A percentile compares a stretch with the other conserved stretches of the same genome.
Evolutionary conservation across 2,329 filamentous ascomycete genomes (phyloP).

Genomic region (Pseudocercospora pini-densiflorae): DNA sequence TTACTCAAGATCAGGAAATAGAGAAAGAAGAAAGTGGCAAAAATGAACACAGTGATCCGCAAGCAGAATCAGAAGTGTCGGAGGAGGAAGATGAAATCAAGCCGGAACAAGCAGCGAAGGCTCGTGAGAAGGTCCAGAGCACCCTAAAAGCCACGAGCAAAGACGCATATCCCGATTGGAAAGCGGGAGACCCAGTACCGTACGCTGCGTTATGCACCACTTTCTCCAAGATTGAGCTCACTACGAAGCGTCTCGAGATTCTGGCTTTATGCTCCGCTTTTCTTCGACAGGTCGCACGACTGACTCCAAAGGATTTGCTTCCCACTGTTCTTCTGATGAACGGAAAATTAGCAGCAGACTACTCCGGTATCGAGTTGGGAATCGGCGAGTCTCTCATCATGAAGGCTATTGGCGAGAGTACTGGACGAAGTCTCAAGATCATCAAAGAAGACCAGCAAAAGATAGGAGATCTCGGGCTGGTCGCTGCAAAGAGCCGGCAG

Average conservation of each 20-base stretch:
- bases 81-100: slow-evolving; percentile 65
- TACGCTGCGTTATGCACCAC: slow-evolving; percentile 94
- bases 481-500: slow-evolving; percentile 92
- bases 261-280: slow-evolving; percentile 88
- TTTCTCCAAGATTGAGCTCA: slow-evolving; percentile 93
- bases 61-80: slow-evolving; percentile 54
- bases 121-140: slow-evolving; percentile 78
- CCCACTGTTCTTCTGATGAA: slow-evolving; percentile 94
- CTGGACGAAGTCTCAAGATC: slow-evolving; percentile 81
- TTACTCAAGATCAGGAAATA: not conserved
- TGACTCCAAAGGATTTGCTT: slow-evolving; percentile 86
- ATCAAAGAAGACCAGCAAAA: slow-evolving; percentile 97
- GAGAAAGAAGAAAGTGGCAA: slow-evolving; percentile 16
- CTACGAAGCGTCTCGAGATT: slow-evolving; percentile 87
- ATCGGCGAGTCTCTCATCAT: slow-evolving; percentile 98
- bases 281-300: slow-evolving; percentile 86
- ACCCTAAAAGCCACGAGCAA: slow-evolving; percentile 70
- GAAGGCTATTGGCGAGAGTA: slow-evolving; percentile 96
- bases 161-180: slow-evolving; percentile 95
- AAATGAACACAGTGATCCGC: slow-evolving; percentile 43
- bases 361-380: slow-evolving; percentile 94
- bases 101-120: slow-evolving; percentile 73
- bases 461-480: slow-evolving; percentile 91
- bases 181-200: slow-evolving; percentile 82
- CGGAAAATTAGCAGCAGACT: slow-evolving; percentile 96